Evolutionary conservation across 2,329 filamentous ascomycete species (phyloP).

Genomic region (Fusarium xyrophilum): DNA sequence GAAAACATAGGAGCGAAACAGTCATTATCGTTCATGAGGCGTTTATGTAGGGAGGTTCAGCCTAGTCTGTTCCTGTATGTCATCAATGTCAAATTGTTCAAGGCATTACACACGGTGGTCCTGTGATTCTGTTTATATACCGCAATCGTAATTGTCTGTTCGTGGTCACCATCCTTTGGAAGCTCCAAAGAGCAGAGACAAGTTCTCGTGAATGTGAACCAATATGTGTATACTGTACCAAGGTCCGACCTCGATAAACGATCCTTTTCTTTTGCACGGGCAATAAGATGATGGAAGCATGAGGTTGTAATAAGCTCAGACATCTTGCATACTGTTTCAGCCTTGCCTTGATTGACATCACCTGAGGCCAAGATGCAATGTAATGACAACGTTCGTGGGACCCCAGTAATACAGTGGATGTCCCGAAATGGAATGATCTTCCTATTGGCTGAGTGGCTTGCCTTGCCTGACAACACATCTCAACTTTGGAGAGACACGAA

Average conservation of each 20-base stretch:
- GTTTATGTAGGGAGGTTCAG: not conserved
- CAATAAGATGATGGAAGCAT: not conserved
- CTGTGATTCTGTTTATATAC: not conserved
- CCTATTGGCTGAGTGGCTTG: not conserved
- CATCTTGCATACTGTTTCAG: not conserved
- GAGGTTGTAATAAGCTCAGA: not conserved
- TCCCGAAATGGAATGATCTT: not conserved
- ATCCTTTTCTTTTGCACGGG: not conserved
- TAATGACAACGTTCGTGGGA: not conserved
- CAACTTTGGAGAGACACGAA: not conserved
- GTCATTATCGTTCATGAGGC: constrained; percentile 8
- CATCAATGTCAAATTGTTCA: not conserved
- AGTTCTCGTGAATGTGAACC: not conserved
- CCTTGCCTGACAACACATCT: not conserved
- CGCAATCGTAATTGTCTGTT: too few relatives aligned
- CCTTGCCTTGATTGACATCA: not conserved
- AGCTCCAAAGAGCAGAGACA: not conserved
- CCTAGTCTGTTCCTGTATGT: not conserved
- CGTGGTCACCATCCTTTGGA: too few relatives aligned
- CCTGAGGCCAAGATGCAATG: not conserved
- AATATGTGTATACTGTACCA: not conserved
- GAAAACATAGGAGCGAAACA: constrained; percentile 7
- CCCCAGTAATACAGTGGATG: not conserved
- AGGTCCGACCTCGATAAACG: not conserved
- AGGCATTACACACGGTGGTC: not conserved